A percentile compares a stretch with the other conserved stretches of the same genome.
Evolutionary conservation across 164 flowering plant species (phyloP).

Genomic region (Nelumbo lutea): DNA sequence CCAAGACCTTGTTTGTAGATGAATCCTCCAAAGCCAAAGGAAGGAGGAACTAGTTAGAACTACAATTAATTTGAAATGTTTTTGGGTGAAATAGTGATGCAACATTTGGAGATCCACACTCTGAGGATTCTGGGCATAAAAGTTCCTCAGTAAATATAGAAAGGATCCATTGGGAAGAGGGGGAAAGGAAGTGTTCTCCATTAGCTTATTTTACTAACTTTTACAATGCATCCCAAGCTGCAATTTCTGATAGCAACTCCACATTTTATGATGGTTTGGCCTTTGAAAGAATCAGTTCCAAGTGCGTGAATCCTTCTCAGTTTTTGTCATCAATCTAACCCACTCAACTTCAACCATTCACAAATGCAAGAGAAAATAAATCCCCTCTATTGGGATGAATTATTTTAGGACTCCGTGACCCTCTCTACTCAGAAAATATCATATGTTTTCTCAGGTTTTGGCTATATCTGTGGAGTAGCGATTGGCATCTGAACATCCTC

Average conservation of each 20-base stretch:
- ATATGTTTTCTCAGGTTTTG: no score
- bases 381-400: no score
- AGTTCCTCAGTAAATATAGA: constrained; percentile 11
- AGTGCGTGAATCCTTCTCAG: constrained; percentile 15
- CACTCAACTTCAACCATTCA: no score
- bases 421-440: no score
- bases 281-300: constrained; percentile 13
- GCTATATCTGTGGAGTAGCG: no score
- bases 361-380: no score
- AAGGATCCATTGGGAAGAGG: constrained; percentile 14
- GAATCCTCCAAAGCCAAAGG: constrained; percentile 19
- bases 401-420: no score
- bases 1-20: no score
- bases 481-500: no score
- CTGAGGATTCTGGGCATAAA: constrained; percentile 25
- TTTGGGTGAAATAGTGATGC: constrained; percentile 53
- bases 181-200: constrained; percentile 11
- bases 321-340: not conserved
- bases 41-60: constrained; percentile 29
- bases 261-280: constrained; percentile 17
- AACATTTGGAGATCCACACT: constrained; percentile 34
- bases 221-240: constrained; percentile 14
- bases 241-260: constrained; percentile 9
- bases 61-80: constrained; percentile 52
- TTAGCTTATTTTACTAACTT: constrained; percentile 11